Evolutionary conservation across 768 basidiomycete species (phyloP).

Genomic region (Terana coerulea): DNA sequence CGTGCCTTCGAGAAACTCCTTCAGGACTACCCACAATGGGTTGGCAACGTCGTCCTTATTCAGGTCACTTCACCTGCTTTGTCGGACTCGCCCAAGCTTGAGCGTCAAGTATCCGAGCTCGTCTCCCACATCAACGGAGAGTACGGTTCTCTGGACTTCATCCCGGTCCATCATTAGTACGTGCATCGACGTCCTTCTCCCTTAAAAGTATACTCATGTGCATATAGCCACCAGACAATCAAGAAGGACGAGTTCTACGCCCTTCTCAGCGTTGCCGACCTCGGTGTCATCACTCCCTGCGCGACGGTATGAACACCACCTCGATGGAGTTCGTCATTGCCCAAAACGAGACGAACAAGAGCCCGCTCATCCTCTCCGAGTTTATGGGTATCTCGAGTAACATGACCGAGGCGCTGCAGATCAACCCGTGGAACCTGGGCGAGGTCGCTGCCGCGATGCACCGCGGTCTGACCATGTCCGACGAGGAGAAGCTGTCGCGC

Average conservation of each 20-base stretch:
- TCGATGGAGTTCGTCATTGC: constrained; percentile 98
- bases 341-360: constrained; percentile 78
- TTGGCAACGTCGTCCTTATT: constrained; percentile 82
- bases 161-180: constrained; percentile 97
- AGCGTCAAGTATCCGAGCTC: constrained; percentile 88
- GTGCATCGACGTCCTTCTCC: constrained; percentile 28
- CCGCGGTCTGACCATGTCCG: constrained; percentile 77
- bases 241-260: constrained; percentile 99
- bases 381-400: constrained; percentile 97
- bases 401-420: constrained; percentile 84
- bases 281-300: constrained; percentile 94
- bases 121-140: constrained; percentile 95
- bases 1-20: constrained; percentile 95
- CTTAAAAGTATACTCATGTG: not conserved
- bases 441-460: constrained; percentile 91
- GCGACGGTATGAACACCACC: constrained; percentile 99
- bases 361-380: constrained; percentile 89
- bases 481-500: constrained; percentile 66
- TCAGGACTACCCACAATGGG: constrained; percentile 92
- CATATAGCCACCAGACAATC: constrained; percentile 83
- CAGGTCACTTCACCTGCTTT: constrained; percentile 94
- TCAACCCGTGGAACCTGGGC: constrained; percentile 96
- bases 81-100: constrained; percentile 89
- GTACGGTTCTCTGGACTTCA: constrained; percentile 91
- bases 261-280: constrained; percentile 85